These are phyloP conservation scores for Colletotrichum cuscutae DNA, from an alignment of 2,329 filamentous ascomycete genomes.

Conservation along the genomic window DNA sequence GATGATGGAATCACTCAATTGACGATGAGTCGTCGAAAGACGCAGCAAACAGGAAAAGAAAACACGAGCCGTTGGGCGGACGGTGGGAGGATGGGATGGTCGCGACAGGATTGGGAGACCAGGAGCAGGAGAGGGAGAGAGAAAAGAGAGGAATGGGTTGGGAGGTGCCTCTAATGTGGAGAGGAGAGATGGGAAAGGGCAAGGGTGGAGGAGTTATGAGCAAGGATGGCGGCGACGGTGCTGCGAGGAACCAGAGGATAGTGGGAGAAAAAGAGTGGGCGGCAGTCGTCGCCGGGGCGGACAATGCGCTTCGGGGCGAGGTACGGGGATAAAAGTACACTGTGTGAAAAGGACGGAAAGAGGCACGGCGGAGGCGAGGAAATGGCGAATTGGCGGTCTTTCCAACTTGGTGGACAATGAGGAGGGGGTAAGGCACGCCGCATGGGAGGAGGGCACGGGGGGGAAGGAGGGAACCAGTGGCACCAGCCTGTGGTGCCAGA, in stretches of 20 bases:
- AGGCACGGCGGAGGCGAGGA: background rate
- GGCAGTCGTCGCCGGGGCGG: constrained; percentile 28
- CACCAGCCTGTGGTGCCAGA: background rate
- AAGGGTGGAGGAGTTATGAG: constrained; percentile 32
- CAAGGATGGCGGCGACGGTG: constrained; percentile 26
- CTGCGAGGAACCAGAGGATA: constrained; percentile 22
- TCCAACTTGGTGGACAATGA: background rate
- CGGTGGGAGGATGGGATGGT: constrained; percentile 36
- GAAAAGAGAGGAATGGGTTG: constrained; percentile 38
- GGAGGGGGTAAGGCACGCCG: background rate
- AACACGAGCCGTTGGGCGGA: constrained; percentile 34
- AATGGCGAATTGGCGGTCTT: background rate
- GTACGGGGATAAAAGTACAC: constrained; percentile 10
- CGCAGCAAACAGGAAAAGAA: constrained; percentile 37
- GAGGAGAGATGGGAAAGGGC: constrained; percentile 34
- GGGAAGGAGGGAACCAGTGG: background rate
- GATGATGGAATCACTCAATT: constrained; percentile 25
- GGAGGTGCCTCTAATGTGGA: constrained; percentile 37
- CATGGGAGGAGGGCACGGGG: background rate
- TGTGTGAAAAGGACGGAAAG: background rate
- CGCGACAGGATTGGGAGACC: constrained; percentile 33
- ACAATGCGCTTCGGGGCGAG: constrained; percentile 24
- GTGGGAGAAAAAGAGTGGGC: constrained; percentile 22
- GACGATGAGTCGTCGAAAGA: constrained; percentile 23
- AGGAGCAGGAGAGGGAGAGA: constrained; percentile 35